Conservation (phyloP, 345 rosid genomes). For the Odontarrhena argentea region DNA sequence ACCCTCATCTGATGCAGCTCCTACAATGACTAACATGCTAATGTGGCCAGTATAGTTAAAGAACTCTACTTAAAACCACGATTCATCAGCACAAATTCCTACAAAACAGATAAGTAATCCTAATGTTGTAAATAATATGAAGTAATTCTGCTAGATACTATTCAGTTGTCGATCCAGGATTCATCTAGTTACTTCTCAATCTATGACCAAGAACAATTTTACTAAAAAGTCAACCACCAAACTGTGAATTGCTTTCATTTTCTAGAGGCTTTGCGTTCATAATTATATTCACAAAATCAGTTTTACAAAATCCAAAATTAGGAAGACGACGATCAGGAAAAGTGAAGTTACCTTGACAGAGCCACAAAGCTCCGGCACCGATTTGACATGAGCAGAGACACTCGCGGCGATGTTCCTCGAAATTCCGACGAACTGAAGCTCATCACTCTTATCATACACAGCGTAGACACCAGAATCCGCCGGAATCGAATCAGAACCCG, state of each 20-base stretch:
- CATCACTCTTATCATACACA: slow-evolving; percentile 60
- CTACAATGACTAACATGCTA: not conserved
- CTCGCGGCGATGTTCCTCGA: slow-evolving; percentile 78
- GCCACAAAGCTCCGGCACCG: slow-evolving; percentile 73
- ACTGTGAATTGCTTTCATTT: not conserved
- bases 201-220: not conserved
- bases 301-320: not conserved
- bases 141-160: no score
- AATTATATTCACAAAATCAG: no score
- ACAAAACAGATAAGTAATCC: not conserved
- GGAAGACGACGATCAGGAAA: not conserved
- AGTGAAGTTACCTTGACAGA: slow-evolving; percentile 61
- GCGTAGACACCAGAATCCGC: slow-evolving; percentile 79
- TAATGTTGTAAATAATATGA: not conserved
- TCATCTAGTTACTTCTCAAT: not conserved
- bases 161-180: no score
- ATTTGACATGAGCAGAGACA: slow-evolving; percentile 60
- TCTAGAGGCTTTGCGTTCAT: not conserved
- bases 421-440: slow-evolving; percentile 84
- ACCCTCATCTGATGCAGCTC: not conserved
- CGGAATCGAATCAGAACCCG: slow-evolving; percentile 50
- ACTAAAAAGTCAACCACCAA: slow-evolving; percentile 7
- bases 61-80: not conserved
- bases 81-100: not conserved
- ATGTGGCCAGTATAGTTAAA: not conserved